Evolutionary conservation across 805 yeast species (phyloP).

Genomic region (Geotrichum ghanense): DNA sequence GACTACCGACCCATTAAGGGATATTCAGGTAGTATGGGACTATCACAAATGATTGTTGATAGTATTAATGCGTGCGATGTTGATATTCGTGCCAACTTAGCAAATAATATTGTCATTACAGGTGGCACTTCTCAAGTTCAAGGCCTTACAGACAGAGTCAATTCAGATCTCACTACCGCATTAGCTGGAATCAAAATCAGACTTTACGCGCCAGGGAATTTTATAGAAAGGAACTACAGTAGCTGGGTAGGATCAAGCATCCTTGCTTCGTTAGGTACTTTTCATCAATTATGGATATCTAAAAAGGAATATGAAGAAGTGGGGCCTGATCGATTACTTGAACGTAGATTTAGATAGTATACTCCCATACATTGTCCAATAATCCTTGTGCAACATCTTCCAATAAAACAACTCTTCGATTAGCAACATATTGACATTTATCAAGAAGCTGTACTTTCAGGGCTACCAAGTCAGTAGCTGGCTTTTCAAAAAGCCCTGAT

Average conservation of each 20-base stretch:
- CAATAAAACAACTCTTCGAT: conserved; percentile 32
- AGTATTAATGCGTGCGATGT: conserved; percentile 45
- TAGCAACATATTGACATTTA: conserved; percentile 32
- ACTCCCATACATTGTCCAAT: conserved; percentile 77
- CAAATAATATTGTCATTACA: conserved; percentile 43
- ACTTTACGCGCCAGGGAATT: conserved; percentile 35
- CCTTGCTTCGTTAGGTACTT: conserved; percentile 46
- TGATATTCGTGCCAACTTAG: conserved; percentile 32
- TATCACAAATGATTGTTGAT: conserved; percentile 34
- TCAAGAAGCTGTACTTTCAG: conserved; percentile 31
- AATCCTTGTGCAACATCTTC: conserved; percentile 35
- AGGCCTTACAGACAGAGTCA: conserved; percentile 44
- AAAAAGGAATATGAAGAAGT: conserved; percentile 55
- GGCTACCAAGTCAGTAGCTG: conserved; percentile 25
- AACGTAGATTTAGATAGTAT: conserved; percentile 39
- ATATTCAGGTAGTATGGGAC: conserved; percentile 22
- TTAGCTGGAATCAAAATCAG: conserved; percentile 40
- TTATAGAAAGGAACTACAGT: conserved; percentile 50
- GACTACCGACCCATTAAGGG: neutral
- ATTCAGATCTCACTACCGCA: conserved; percentile 41
- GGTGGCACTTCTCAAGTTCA: conserved; percentile 49
- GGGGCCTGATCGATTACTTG: conserved; percentile 32
- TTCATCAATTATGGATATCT: conserved; percentile 46
- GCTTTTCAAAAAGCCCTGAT: conserved; percentile 44
- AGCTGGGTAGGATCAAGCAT: conserved; percentile 66